Base-by-base conservation (phyloP, 768 basidiomycete genomes). In the Tricholoma terreum region DNA sequence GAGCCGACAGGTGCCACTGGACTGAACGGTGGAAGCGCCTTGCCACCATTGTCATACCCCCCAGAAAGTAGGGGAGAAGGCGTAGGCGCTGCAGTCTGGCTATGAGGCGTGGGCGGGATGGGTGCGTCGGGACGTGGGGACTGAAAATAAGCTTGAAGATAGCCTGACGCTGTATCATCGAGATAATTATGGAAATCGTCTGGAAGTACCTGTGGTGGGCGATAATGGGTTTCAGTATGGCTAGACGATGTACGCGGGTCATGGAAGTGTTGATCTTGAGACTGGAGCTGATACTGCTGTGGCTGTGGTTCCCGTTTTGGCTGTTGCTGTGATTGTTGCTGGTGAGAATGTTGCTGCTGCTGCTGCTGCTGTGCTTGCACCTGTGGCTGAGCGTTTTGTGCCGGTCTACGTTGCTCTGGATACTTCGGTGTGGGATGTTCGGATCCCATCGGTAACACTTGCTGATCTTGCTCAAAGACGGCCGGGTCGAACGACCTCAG, bases 101-200 rank as follows among this genome's bases (percentile, higher is more conserved):
- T 86, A 54, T 88, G 87, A 3, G 89, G 90, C 0, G 90, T 92
- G 0, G 90, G 89, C 0, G 90, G 90, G 38, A 91, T 80, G 15
- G 90, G 90, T 0, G 88, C 90, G 57, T 84, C 82, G 0, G 88
- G 89, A 0, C 90, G 84, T 3, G 81, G 75, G 1, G 84, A 80
- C 24, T 78, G 80, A 19, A 84, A 73, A 64, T 85, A 87, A 0
- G 79, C 67, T 55, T 84, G 83, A 36, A 87, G 74, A 67, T 85
- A 87, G 12, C 82, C 74, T 0, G 80, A 79, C 0, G 82, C 77
- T 0, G 85, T 74, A 62, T 88, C 85, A 43, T 87, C 84, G 45
- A 77, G 73, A 54, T 86, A 81, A 59, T 77, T 78, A 11, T 84
- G 81, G 31, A 80, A 71, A 35, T 89, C 87, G 43, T 88, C 85